Evolutionary conservation across 495 filamentous ascomycete genomes (phyloP).

Genomic region (Poronia punctata): DNA sequence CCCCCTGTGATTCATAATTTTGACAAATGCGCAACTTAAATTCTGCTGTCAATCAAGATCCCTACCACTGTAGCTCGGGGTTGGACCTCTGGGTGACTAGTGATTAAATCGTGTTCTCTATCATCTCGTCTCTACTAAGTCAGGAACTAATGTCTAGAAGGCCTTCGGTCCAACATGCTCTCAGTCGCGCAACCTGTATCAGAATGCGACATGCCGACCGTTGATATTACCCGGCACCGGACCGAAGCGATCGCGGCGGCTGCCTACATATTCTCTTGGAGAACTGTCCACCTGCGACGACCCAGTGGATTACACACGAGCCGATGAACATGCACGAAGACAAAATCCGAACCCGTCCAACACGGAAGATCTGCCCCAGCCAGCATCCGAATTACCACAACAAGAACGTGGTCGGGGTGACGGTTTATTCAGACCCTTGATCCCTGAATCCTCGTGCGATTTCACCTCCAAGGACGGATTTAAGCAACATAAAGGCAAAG

Average conservation of each 20-base stretch:
- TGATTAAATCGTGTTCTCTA: too few relatives aligned
- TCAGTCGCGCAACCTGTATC: not conserved
- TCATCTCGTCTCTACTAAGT: too few relatives aligned
- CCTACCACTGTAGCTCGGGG: too few relatives aligned
- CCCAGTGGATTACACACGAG: slow-evolving; percentile 9
- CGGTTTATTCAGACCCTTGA: slow-evolving; percentile 25
- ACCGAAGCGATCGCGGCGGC: slow-evolving; percentile 22
- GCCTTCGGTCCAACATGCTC: too few relatives aligned
- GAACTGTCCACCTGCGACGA: slow-evolving; percentile 2
- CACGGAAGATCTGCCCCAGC: slow-evolving; percentile 11
- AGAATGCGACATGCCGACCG: slow-evolving; percentile 4
- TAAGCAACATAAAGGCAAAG: slow-evolving; percentile 31
- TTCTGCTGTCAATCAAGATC: too few relatives aligned
- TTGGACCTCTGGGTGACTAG: too few relatives aligned
- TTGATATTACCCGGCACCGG: slow-evolving; percentile 18
- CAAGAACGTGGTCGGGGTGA: slow-evolving; percentile 12
- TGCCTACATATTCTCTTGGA: slow-evolving; percentile 8
- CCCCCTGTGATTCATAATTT: slow-evolving; percentile 13
- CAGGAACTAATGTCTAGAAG: too few relatives aligned
- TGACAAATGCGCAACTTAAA: slow-evolving; percentile 16
- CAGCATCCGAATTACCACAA: slow-evolving; percentile 12
- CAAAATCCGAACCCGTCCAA: slow-evolving; percentile 13
- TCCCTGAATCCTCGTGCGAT: slow-evolving; percentile 31
- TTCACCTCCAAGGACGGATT: slow-evolving; percentile 41
- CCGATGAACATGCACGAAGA: slow-evolving; percentile 15